phyloP scores from a whole-genome alignment of 2,329 filamentous ascomycete species.

The Pseudogymnoascus sp. region DNA sequence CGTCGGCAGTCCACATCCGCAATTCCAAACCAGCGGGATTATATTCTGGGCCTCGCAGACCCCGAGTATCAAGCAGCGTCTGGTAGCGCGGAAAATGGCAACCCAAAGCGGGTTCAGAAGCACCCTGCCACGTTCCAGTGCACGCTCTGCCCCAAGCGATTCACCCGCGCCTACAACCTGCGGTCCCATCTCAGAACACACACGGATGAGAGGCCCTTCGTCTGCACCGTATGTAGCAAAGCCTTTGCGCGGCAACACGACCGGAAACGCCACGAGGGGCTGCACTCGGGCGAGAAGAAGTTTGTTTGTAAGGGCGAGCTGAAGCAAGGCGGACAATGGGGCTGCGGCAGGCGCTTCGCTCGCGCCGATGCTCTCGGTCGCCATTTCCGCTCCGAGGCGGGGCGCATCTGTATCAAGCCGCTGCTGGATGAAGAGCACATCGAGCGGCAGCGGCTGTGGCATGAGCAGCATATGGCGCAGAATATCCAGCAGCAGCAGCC shows the following conservation, averaged over 20 bases:
- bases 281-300: slow-evolving; percentile 97
- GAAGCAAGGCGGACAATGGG: slow-evolving; percentile 77
- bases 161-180: slow-evolving; percentile 93
- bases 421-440: slow-evolving; percentile 87
- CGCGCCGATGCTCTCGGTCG: slow-evolving; percentile 89
- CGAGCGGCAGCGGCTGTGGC: slow-evolving; percentile 67
- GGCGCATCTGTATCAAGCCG: slow-evolving; percentile 94
- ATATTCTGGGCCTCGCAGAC: slow-evolving; percentile 86
- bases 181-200: slow-evolving; percentile 93
- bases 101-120: slow-evolving; percentile 81
- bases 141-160: slow-evolving; percentile 84
- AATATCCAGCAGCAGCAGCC: slow-evolving; percentile 53
- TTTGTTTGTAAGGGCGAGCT: slow-evolving; percentile 93
- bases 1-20: slow-evolving; percentile 55
- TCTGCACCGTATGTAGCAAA: slow-evolving; percentile 94
- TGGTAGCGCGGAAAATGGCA: slow-evolving; percentile 43
- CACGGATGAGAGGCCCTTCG: slow-evolving; percentile 93
- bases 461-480: slow-evolving; percentile 60
- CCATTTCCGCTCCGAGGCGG: slow-evolving; percentile 92
- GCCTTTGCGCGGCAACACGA: slow-evolving; percentile 97
- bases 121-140: slow-evolving; percentile 97
- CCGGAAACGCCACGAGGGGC: slow-evolving; percentile 88
- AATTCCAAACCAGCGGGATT: slow-evolving; percentile 48
- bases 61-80: slow-evolving; percentile 68
- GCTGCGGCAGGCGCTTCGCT: slow-evolving; percentile 85